Evolutionary conservation across 805 yeast species (phyloP), one percentile per base, ranked within the genome.

Genomic region (Huiozyma sinensis): DNA sequence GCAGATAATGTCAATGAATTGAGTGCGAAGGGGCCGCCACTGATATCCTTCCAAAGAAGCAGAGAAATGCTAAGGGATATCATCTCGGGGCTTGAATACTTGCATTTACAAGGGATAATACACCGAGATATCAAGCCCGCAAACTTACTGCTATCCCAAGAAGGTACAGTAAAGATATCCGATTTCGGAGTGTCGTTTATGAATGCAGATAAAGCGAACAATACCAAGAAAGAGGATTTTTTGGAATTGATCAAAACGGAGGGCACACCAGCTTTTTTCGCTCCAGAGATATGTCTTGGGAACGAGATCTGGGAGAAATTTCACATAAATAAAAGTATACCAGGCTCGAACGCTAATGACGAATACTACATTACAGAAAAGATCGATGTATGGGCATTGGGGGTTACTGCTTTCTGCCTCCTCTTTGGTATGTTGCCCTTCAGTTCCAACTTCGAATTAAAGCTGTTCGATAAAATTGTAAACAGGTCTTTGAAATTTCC

Each of bases 61-160:
- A 75, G 89, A 48, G 72, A 73, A 46, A 79, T 84, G 6, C 79
- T 88, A 49, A 71, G 95, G 50, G 95, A 90, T 52, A 92, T 89
- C 11, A 72, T 88, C 1, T 65, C 81, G 32, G 98, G 97, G 0
- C 68, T 92, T 33, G 97, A 90, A 63, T 92, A 89, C 61, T 65
- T 90, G 51, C 97, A 92, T 65, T 69, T 77, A 52, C 94, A 85
- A 60, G 95, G 95, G 2, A 85, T 89, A 38, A 83, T 90, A 12
- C 98, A 90, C 65, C 75, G 98, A 50, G 98, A 90, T 63, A 89
- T 90, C 46, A 90, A 90, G 60, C 97, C 98, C 1, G 95, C 97
- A 2, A 90, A 90, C 58, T 63, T 90, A 46, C 70, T 90, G 45
- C 78, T 88, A 2, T 71, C 83, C 29, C 65, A 73, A 11, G 81